Percentiles rank a stretch among this genome's conserved stretches.
These are phyloP conservation scores for Euphorbia lathyris DNA, from an alignment of 345 rosid species.

Conservation along the genomic window DNA sequence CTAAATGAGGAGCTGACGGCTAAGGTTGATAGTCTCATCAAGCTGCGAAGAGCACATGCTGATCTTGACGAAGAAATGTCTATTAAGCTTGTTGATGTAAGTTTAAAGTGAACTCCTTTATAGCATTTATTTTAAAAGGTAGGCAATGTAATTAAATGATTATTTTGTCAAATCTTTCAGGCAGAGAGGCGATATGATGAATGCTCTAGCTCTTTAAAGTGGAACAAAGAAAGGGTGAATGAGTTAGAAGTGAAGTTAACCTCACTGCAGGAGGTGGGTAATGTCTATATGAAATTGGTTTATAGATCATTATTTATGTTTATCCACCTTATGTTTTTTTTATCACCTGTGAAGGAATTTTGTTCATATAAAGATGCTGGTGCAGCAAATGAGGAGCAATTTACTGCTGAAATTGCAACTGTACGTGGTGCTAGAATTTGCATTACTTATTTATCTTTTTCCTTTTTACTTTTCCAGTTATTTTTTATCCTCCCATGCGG, in stretches of 20 bases:
- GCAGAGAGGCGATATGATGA: slow-evolving; percentile 57
- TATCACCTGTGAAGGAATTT: slow-evolving; percentile 50
- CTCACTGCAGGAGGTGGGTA: slow-evolving; percentile 63
- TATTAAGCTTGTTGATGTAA: slow-evolving; percentile 68
- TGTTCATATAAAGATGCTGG: slow-evolving; percentile 65
- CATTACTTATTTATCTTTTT: neutral
- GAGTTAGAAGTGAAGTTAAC: slow-evolving; percentile 57
- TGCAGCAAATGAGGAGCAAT: slow-evolving; percentile 63
- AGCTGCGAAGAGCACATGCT: slow-evolving; percentile 58
- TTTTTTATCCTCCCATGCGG: neutral
- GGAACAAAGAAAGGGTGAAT: slow-evolving; percentile 73
- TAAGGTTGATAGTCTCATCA: slow-evolving; percentile 60
- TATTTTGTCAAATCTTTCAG: slow-evolving; percentile 33
- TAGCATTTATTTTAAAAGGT: neutral
- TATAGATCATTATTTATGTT: slow-evolving; percentile 11
- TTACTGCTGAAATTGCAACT: slow-evolving; percentile 70
- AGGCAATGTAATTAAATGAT: neutral
- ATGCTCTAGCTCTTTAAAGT: slow-evolving; percentile 58
- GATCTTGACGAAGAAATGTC: slow-evolving; percentile 82
- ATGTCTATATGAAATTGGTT: slow-evolving; percentile 5
- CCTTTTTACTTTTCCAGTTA: neutral
- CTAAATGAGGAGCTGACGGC: slow-evolving; percentile 79
- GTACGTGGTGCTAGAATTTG: slow-evolving; percentile 43
- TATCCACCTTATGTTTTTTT: slow-evolving; percentile 22
- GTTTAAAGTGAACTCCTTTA: slow-evolving; percentile 1